Conservation (phyloP, 306 rosid species). For the Echinosophora koreensis region DNA sequence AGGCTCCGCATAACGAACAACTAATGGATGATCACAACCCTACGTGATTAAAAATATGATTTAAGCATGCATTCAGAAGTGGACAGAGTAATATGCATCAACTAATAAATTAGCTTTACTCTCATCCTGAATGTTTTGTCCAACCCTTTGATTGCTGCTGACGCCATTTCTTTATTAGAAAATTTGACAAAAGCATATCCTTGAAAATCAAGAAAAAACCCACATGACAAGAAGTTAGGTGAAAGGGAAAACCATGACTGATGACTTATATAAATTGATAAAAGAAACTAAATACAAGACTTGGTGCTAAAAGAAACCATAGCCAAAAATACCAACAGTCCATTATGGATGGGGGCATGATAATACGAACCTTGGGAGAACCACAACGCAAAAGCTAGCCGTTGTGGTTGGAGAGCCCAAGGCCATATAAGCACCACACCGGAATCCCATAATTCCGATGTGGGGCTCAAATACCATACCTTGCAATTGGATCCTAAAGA, state of each 20-base stretch:
- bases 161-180: conserved; percentile 76
- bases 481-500: no score
- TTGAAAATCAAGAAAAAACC: conserved; percentile 56
- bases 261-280: conserved; percentile 17
- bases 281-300: conserved; percentile 28
- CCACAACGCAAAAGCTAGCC: no score
- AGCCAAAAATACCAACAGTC: conserved; percentile 12
- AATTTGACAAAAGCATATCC: conserved; percentile 82
- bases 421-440: no score
- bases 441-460: no score
- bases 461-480: no score
- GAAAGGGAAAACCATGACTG: conserved; percentile 35
- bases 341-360: conserved; percentile 23
- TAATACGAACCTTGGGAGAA: no score
- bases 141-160: conserved; percentile 84
- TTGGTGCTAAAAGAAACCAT: conserved; percentile 30
- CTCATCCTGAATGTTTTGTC: conserved; percentile 74
- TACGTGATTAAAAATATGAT: conserved; percentile 46
- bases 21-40: conserved; percentile 86
- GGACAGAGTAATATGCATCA: conserved; percentile 38
- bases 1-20: conserved; percentile 95
- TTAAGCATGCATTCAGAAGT: conserved; percentile 44
- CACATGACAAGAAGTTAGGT: conserved; percentile 39
- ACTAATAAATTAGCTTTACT: conserved; percentile 56
- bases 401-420: no score